A percentile compares a stretch with the other conserved stretches of the same genome.
Evolutionary conservation across 768 basidiomycete species (phyloP).

Genomic region (Suillus bovinus): DNA sequence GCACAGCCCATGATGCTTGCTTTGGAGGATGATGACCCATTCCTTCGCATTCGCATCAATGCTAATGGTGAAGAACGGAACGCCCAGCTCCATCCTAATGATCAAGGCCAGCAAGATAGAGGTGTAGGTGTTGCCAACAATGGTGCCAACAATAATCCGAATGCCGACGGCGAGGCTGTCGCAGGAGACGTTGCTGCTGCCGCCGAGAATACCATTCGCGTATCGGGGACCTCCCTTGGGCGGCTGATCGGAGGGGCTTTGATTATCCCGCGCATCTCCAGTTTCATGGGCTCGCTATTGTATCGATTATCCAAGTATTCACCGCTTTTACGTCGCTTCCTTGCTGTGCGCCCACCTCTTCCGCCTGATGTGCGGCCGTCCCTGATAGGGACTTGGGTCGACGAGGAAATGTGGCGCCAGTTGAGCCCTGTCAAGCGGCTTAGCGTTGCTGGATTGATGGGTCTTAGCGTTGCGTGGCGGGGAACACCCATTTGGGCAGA

Average conservation of each 20-base stretch:
- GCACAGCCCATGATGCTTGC: slow-evolving; percentile 24
- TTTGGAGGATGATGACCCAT: slow-evolving; percentile 29
- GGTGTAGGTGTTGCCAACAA: slow-evolving; percentile 14
- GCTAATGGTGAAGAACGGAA: slow-evolving; percentile 34
- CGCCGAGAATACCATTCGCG: slow-evolving; percentile 58
- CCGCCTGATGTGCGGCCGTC: slow-evolving; percentile 11
- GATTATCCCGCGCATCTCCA: slow-evolving; percentile 65
- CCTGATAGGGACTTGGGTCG: slow-evolving; percentile 22
- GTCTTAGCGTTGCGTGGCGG: slow-evolving; percentile 50
- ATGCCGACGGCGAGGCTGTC: slow-evolving; percentile 12
- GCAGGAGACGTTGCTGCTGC: slow-evolving; percentile 43
- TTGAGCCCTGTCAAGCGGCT: slow-evolving; percentile 26
- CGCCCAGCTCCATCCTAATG: slow-evolving; percentile 15
- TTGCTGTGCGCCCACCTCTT: slow-evolving; percentile 24
- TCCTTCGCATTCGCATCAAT: slow-evolving; percentile 30
- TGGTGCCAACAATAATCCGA: slow-evolving; percentile 12
- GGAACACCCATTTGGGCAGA: slow-evolving; percentile 64
- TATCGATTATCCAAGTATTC: slow-evolving; percentile 48
- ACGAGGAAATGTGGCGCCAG: slow-evolving; percentile 12
- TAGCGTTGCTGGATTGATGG: slow-evolving; percentile 33
- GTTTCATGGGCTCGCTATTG: slow-evolving; percentile 61
- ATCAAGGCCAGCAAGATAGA: slow-evolving; percentile 13
- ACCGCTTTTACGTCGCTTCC: slow-evolving; percentile 26
- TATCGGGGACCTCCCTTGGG: slow-evolving; percentile 61
- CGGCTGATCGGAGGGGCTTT: slow-evolving; percentile 70